A percentile compares a stretch with the other conserved stretches of the same genome.
Conservation (phyloP, 2,329 filamentous ascomycete species). For the Fusarium tanahbumbuense region DNA sequence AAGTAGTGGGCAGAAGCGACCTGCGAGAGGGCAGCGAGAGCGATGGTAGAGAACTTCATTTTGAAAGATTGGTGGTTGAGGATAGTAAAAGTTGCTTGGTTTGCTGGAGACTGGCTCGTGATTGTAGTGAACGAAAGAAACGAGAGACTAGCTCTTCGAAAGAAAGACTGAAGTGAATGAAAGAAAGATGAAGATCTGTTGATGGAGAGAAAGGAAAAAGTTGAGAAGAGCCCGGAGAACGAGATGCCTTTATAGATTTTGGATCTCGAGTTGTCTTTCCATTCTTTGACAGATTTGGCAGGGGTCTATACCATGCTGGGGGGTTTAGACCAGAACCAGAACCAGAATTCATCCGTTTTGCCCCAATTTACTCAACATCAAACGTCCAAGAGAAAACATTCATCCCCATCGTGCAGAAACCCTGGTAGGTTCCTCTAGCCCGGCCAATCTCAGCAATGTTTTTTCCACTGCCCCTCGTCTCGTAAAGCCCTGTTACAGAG, state of each 20-base stretch:
- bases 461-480: neutral
- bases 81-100: constrained; percentile 23
- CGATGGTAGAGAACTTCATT: constrained; percentile 25
- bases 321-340: neutral
- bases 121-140: constrained; percentile 29
- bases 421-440: neutral
- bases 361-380: constrained; percentile 3
- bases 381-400: constrained; percentile 15
- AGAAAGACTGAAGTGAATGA: constrained; percentile 34
- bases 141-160: constrained; percentile 34
- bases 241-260: constrained; percentile 24
- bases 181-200: constrained; percentile 33
- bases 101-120: constrained; percentile 31
- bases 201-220: constrained; percentile 12
- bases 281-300: constrained; percentile 4
- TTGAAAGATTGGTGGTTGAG: constrained; percentile 18
- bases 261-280: neutral
- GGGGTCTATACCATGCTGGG: neutral
- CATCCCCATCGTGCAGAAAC: neutral
- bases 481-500: constrained; percentile 18
- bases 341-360: constrained; percentile 12
- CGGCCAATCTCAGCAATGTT: neutral
- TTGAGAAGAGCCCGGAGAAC: neutral
- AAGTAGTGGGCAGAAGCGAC: constrained; percentile 28
- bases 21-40: constrained; percentile 25